Evolutionary conservation across 306 rosid species (phyloP), one percentile per base, ranked within the genome.

Genomic region (Lablab purpureus): DNA sequence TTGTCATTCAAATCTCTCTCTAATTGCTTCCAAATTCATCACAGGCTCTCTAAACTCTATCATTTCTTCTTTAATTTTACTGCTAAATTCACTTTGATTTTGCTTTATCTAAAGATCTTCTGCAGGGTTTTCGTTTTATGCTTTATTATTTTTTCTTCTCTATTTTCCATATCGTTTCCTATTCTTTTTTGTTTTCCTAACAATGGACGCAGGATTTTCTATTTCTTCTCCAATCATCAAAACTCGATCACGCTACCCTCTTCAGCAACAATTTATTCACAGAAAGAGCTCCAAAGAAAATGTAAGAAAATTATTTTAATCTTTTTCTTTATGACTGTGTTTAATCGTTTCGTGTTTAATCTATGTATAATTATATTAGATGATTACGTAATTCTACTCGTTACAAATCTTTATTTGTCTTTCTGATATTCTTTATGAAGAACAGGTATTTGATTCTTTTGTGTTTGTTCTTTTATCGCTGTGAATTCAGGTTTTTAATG

Each of bases 121-220:
- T 82, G 78, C 78, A 69, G 85, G 70, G 22, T 25, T 54, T 69
- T 1, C 17, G 37, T 25, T 54, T 76, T 62, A n/a, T 45, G 5
- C 4, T n/a, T n/a, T 41, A 15, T 51, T 65, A 3, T 6, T 28
- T 8, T 17, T 73, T 49, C 4, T 9, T 11, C 47, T 40, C 14
- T 59, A 30, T 68, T 79, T 60, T 49, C 23, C 11, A 17, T 56
- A 50, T 67, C n/a, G 6, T 59, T 58, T 23, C 37, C 10, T 11
- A 9, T 74, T 46, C 4, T 27, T 56, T 13, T 41, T 5, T 7
- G 7, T 32, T 9, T 41, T 17, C 11, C 4, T 2, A 69, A 70
- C 83, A n/a, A 84, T 88, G 89, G 87, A 79, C 66, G 67, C 89
- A 88, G 89, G 91, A 22, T 77, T 80, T 21, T 19, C 79, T 78